These are phyloP conservation scores for Salix exigua DNA, from an alignment of 345 rosid species.

Conservation along the genomic window DNA sequence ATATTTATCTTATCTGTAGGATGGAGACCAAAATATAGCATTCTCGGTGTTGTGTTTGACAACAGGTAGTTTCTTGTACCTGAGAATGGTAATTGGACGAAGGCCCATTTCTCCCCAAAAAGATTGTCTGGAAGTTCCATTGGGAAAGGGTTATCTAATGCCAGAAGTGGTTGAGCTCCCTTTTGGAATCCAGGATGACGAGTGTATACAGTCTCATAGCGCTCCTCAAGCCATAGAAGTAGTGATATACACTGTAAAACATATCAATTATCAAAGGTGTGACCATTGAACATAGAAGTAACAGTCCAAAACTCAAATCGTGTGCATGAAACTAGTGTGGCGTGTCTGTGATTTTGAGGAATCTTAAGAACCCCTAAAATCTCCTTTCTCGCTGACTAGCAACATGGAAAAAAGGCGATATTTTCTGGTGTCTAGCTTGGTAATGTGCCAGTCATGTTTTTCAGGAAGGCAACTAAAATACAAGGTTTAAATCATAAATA, in stretches of 20 bases:
- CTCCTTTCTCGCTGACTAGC: not conserved
- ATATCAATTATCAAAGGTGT: not conserved
- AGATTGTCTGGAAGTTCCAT: slow-evolving; percentile 90
- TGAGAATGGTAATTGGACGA: slow-evolving; percentile 85
- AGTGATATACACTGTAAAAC: slow-evolving; percentile 71
- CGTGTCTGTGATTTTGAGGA: too few relatives aligned
- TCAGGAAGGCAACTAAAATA: not conserved
- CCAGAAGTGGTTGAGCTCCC: slow-evolving; percentile 74
- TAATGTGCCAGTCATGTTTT: not conserved
- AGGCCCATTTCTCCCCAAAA: slow-evolving; percentile 90
- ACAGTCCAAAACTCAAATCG: not conserved
- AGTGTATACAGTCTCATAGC: slow-evolving; percentile 71
- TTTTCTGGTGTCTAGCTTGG: not conserved
- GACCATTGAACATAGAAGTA: not conserved
- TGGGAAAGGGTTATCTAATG: slow-evolving; percentile 86
- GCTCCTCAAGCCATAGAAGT: slow-evolving; percentile 85
- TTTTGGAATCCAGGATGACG: slow-evolving; percentile 95
- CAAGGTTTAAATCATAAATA: not conserved
- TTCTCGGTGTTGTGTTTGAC: not conserved
- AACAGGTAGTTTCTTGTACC: slow-evolving; percentile 28
- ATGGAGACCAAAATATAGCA: not conserved
- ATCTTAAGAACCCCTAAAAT: not conserved
- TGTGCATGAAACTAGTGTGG: too few relatives aligned
- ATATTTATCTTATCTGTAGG: not conserved
- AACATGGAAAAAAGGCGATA: not conserved